Evolutionary conservation across 768 basidiomycete genomes (phyloP), one percentile per base, ranked within the genome.

Genomic region (Pisolithus marmoratus): DNA sequence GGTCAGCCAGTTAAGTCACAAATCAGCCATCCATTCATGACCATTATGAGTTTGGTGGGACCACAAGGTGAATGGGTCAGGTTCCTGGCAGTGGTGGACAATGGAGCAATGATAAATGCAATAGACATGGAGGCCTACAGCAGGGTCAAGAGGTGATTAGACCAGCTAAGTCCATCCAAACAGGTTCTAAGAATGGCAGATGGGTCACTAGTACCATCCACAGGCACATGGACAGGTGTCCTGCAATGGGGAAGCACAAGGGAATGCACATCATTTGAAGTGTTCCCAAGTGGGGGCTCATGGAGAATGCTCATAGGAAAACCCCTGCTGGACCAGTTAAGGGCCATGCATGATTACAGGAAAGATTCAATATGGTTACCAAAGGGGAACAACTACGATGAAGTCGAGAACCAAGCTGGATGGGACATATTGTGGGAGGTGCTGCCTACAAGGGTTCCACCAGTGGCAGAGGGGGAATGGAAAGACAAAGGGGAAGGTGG

Each of bases 231-330:
- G 27, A 29, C 27, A 29, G 27, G 26, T n/a, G n/a, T n/a, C n/a
- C n/a, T n/a, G n/a, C n/a, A n/a, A n/a, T 26, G 26, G 26, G 0
- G 51, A n/a, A n/a, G n/a, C n/a, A n/a, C n/a, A n/a, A n/a, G n/a
- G n/a, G n/a, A n/a, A n/a, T n/a, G n/a, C n/a, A n/a, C n/a, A n/a
- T n/a, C n/a, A n/a, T n/a, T n/a, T n/a, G n/a, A n/a, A n/a, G n/a
- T n/a, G n/a, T n/a, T n/a, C n/a, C n/a, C 58, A 7, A 63, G 60
- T 34, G 54, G 54, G 19, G 60, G 53, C 2, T 47, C 27, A 9
- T 60, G 58, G 62, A 14, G 37, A 8, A 43, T 56, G 41, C 49
- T 59, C n/a, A n/a, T 58, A 8, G 57, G 54, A 6, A 60, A 57
- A 54, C 61, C 61, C 11, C 45, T 62, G 8, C 56, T 56, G 14